phyloP scores from a whole-genome alignment of 768 basidiomycete species.

The Suillus weaverae region DNA sequence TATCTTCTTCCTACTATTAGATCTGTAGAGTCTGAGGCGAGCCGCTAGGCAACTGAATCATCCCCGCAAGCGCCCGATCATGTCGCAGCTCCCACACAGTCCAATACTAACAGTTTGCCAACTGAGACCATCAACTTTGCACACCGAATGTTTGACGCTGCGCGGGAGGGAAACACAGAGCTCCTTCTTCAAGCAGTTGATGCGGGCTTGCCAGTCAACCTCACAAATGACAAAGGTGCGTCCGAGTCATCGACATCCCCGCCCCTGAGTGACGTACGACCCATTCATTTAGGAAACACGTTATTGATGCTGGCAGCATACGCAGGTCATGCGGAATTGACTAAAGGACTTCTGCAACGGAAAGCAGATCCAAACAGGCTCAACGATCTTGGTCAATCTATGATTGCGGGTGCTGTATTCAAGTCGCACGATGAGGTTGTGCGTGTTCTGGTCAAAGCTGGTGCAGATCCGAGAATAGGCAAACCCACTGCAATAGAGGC shows the following conservation, averaged over 20 bases:
- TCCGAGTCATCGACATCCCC: neutral
- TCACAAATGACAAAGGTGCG: constrained; percentile 71
- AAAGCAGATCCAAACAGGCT: constrained; percentile 66
- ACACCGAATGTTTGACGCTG: constrained; percentile 73
- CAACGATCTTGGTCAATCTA: constrained; percentile 73
- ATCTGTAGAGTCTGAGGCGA: neutral
- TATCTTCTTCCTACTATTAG: neutral
- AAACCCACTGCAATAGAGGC: constrained; percentile 68
- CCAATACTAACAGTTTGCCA: constrained; percentile 25
- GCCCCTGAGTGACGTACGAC: constrained; percentile 5
- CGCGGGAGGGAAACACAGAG: constrained; percentile 54
- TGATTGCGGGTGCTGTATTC: constrained; percentile 77
- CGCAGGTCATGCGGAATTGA: constrained; percentile 58
- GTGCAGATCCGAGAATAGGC: constrained; percentile 67
- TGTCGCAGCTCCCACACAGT: neutral
- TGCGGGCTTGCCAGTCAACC: constrained; percentile 67
- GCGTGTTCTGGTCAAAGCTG: constrained; percentile 44
- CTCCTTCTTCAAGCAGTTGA: constrained; percentile 61
- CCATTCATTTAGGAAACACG: constrained; percentile 57
- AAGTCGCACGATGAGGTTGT: constrained; percentile 69
- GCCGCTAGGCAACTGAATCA: constrained; percentile 5
- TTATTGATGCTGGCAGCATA: constrained; percentile 80
- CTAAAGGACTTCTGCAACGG: constrained; percentile 50
- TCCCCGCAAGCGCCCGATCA: neutral
- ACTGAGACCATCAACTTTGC: constrained; percentile 50